Percentiles rank a stretch among this genome's conserved stretches.
These are phyloP conservation scores for Glycine tomentella DNA, from an alignment of 306 rosid genomes.

Conservation along the genomic window DNA sequence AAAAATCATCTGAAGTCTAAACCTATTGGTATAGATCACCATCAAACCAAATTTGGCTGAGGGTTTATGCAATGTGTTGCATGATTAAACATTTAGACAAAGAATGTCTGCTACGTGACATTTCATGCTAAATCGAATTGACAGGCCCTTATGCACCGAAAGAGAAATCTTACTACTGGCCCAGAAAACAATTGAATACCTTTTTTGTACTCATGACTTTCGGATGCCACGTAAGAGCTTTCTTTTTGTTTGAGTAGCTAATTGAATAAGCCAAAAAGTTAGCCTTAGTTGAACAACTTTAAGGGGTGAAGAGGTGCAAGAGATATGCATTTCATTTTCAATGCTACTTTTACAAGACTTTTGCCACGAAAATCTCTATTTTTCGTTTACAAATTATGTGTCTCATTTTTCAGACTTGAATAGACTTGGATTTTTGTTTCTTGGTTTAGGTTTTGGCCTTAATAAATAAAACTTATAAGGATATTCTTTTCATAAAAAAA, in stretches of 20 bases:
- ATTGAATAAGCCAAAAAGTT: neutral
- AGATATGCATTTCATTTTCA: neutral
- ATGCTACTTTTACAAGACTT: neutral
- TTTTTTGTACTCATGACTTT: neutral
- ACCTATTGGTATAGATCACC: neutral
- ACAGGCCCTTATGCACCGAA: neutral
- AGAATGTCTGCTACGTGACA: conserved; percentile 36
- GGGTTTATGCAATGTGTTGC: conserved; percentile 20
- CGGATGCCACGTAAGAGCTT: neutral
- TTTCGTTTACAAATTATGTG: neutral
- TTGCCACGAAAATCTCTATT: neutral
- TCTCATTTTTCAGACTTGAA: neutral
- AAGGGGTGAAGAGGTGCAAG: neutral
- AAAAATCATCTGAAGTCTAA: neutral
- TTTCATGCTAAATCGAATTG: conserved; percentile 29
- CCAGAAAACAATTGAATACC: conserved; percentile 11
- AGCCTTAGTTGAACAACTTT: neutral
- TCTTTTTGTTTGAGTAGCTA: neutral
- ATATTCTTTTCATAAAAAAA: neutral
- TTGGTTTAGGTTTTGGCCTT: neutral
- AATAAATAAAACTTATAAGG: neutral
- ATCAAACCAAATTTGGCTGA: conserved; percentile 28
- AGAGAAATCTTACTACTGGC: neutral
- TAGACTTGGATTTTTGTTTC: neutral
- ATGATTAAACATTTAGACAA: conserved; percentile 1